Percentiles rank a stretch among this genome's conserved stretches.
Conservation (phyloP, 768 basidiomycete species). For the Podaxis sp. region DNA sequence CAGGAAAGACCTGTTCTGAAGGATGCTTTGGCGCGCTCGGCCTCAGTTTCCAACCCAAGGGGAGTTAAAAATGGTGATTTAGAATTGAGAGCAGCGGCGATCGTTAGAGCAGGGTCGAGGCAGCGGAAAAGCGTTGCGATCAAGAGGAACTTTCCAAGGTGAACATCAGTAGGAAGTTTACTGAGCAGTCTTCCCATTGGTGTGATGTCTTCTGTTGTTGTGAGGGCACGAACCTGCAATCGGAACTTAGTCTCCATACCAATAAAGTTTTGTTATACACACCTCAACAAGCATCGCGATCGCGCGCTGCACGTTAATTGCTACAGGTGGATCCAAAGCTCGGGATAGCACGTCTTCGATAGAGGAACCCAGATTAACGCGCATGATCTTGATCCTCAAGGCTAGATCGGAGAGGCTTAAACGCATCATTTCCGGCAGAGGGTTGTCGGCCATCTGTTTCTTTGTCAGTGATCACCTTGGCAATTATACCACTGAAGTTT, state of each 20-base stretch:
- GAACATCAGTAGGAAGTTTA: constrained; percentile 93
- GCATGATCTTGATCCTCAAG: constrained; percentile 91
- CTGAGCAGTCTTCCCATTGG: constrained; percentile 89
- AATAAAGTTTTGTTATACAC: constrained; percentile 13
- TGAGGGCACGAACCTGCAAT: constrained; percentile 79
- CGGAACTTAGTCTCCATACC: constrained; percentile 6
- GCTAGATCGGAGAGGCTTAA: constrained; percentile 91
- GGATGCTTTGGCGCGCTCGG: constrained; percentile 75
- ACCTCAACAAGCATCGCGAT: constrained; percentile 91
- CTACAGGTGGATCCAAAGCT: constrained; percentile 86
- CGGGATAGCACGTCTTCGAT: constrained; percentile 89
- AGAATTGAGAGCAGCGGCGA: constrained; percentile 88
- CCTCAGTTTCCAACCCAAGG: constrained; percentile 83
- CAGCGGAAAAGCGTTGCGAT: constrained; percentile 84
- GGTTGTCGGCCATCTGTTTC: constrained; percentile 78
- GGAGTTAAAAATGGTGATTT: constrained; percentile 94
- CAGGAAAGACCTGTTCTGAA: constrained; percentile 68
- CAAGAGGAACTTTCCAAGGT: constrained; percentile 91
- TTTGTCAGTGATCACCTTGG: constrained; percentile 4
- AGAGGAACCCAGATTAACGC: constrained; percentile 75
- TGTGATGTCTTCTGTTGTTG: constrained; percentile 84
- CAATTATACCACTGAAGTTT: background rate
- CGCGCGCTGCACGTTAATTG: constrained; percentile 87
- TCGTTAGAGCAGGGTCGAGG: constrained; percentile 94
- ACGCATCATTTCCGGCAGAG: constrained; percentile 93